Evolutionary conservation across 208 protist species (phyloP), one percentile per base, ranked within the genome.

Genomic region (Acanthamoeba culbertsoni): DNA sequence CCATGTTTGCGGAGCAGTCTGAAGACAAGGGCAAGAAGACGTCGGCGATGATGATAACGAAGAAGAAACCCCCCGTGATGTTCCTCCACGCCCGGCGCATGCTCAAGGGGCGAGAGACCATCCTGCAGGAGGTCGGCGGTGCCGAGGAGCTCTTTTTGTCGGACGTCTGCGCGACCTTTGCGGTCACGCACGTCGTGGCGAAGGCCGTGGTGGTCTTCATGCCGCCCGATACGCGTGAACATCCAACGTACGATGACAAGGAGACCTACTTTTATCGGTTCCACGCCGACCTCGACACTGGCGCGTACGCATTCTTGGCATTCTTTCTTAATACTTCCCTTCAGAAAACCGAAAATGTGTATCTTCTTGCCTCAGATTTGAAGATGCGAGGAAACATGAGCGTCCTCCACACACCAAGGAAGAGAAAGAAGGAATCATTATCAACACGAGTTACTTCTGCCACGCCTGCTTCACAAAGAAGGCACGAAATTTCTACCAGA

Each of bases 251-350:
- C 35, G 46, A 77, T n/a, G 89, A 93, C 35, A 77, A 59, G 20
- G 68, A 45, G 33, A 68, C 65, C n/a, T 82, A 53, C 65, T 93
- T 82, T 37, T 93, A 77, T 62, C 89, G 68, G 48, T 82, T 82
- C 45, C 46, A 65, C 23, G 45, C 45, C 31, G 89, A 93, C 12
- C 42, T 45, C 18, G 35, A 55, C 10, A 82, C 59, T n/a, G 89
- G 46, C 8, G 43, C 46, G 35, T 93, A 68, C 51, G 89, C 33
- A 73, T 16, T n/a, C 12, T 59, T 20, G 12, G 1, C 10, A 26
- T 7, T n/a, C 26, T n/a, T n/a, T 10, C 55, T 16, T 79, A 46
- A 79, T 79, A 37, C 14, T n/a, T 28, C 31, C 57, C 1, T 68
- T 12, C 10, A 14, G 1, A 35, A 35, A 90, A 37, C 28, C 18